phyloP scores from a whole-genome alignment of 2,329 filamentous ascomycete species.

The Microdochium trichocladiopsis region DNA sequence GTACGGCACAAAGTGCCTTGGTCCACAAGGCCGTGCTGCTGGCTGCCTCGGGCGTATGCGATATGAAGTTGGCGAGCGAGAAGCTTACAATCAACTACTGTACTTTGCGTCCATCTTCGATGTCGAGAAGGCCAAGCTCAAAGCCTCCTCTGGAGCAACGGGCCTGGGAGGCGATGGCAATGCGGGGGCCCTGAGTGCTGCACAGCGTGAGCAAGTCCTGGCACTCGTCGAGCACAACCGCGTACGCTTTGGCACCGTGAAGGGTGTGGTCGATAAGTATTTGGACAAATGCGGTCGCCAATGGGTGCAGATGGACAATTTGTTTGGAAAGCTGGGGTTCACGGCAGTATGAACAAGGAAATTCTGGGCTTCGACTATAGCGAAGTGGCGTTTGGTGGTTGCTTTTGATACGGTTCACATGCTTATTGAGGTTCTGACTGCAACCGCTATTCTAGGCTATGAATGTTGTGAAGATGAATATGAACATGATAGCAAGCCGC shows the following conservation, averaged over 20 bases:
- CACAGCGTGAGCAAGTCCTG: conserved; percentile 58
- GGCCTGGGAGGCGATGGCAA: conserved; percentile 16
- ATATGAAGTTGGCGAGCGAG: conserved; percentile 82
- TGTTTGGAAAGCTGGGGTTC: conserved; percentile 67
- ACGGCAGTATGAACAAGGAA: conserved; percentile 9
- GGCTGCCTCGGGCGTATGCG: conserved; percentile 84
- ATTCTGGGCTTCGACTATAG: background rate
- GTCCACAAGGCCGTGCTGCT: conserved; percentile 74
- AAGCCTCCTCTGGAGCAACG: conserved; percentile 40
- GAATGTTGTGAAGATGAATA: too few relatives aligned
- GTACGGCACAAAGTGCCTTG: conserved; percentile 83
- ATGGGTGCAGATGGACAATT: conserved; percentile 88
- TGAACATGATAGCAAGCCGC: too few relatives aligned
- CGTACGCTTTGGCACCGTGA: conserved; percentile 67
- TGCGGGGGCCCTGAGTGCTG: conserved; percentile 29
- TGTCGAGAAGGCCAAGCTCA: conserved; percentile 68
- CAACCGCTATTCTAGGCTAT: too few relatives aligned
- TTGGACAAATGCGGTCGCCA: conserved; percentile 83
- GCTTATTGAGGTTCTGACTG: too few relatives aligned
- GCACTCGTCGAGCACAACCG: conserved; percentile 79
- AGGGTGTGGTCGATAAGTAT: conserved; percentile 73
- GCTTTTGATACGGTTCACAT: too few relatives aligned
- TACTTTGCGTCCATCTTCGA: conserved; percentile 85
- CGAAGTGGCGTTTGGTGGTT: too few relatives aligned
- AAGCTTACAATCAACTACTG: conserved; percentile 88